These are phyloP conservation scores for Sugiyamaella lignohabitans DNA, from an alignment of 805 yeast genomes.

Conservation along the genomic window DNA sequence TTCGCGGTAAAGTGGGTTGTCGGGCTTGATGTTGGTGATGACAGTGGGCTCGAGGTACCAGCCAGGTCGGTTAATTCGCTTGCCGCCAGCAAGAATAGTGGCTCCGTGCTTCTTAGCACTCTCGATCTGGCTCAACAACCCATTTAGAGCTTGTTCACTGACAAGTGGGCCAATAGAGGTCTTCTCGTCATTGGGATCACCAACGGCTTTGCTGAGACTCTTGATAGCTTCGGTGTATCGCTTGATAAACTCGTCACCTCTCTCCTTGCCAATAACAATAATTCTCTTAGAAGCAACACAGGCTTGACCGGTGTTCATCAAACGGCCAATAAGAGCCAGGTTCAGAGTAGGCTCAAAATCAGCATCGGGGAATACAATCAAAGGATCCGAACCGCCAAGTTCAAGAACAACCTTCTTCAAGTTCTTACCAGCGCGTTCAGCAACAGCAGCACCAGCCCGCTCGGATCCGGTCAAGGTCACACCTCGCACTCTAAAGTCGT, in stretches of 20 bases:
- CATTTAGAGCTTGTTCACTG: slow-evolving; percentile 30
- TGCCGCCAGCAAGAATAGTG: slow-evolving; percentile 44
- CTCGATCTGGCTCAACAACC: slow-evolving; percentile 35
- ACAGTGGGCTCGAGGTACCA: slow-evolving; percentile 50
- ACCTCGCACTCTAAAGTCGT: slow-evolving; percentile 10
- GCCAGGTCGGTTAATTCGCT: slow-evolving; percentile 41
- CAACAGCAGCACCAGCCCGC: slow-evolving; percentile 32
- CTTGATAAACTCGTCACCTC: slow-evolving; percentile 2
- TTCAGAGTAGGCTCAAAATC: slow-evolving; percentile 50
- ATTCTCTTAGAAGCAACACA: slow-evolving; percentile 36
- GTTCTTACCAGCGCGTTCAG: slow-evolving; percentile 46
- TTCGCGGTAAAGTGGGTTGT: slow-evolving; percentile 46
- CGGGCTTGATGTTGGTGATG: slow-evolving; percentile 44
- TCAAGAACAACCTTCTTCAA: slow-evolving; percentile 57
- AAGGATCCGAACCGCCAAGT: slow-evolving; percentile 64
- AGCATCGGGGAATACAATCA: slow-evolving; percentile 55
- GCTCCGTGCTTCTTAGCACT: slow-evolving; percentile 56
- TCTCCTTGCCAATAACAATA: slow-evolving; percentile 10
- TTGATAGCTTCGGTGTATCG: background rate
- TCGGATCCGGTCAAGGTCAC: slow-evolving; percentile 12
- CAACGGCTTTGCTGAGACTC: slow-evolving; percentile 38
- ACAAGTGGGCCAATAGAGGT: slow-evolving; percentile 45
- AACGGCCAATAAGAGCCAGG: slow-evolving; percentile 47
- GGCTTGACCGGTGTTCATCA: slow-evolving; percentile 59
- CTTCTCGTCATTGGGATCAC: slow-evolving; percentile 47